Percentiles rank a stretch among this genome's conserved stretches.
Conservation (phyloP, 139 green algal species). For the Micractinium conductrix region DNA sequence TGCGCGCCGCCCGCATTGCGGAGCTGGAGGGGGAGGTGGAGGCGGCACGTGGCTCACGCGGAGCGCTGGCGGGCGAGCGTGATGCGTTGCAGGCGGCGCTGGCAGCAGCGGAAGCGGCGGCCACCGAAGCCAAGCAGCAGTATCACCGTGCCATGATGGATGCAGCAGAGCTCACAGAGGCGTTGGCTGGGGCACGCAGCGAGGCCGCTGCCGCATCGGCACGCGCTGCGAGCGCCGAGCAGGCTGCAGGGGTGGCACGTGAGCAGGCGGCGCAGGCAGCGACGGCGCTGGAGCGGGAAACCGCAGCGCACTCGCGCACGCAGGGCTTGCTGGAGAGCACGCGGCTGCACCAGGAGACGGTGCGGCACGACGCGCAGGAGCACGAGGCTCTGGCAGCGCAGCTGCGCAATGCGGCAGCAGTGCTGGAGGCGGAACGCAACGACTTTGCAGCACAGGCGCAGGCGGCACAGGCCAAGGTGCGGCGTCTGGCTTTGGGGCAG, state of each 20-base stretch:
- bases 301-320: not conserved
- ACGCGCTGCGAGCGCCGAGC: not conserved
- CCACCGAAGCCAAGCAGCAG: constrained; percentile 35
- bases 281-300: constrained; percentile 26
- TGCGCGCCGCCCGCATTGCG: constrained; percentile 27
- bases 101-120: not conserved
- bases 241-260: not conserved
- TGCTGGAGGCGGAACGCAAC: constrained; percentile 23
- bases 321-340: constrained; percentile 27
- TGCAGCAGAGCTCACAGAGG: constrained; percentile 24
- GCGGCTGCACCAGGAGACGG: constrained; percentile 21
- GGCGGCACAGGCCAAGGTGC: constrained; percentile 29
- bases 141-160: constrained; percentile 34
- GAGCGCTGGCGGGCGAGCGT: constrained; percentile 15
- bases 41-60: constrained; percentile 5
- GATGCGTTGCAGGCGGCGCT: not conserved
- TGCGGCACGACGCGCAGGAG: not conserved
- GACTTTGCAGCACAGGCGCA: not conserved
- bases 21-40: constrained; percentile 38
- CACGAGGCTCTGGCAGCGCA: constrained; percentile 13
- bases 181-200: not conserved
- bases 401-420: constrained; percentile 10
- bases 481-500: too few species aligned
- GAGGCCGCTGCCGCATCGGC: not conserved
- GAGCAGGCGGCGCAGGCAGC: not conserved